Conservation (phyloP, 768 basidiomycete genomes). For the Suillus tomentosus region DNA sequence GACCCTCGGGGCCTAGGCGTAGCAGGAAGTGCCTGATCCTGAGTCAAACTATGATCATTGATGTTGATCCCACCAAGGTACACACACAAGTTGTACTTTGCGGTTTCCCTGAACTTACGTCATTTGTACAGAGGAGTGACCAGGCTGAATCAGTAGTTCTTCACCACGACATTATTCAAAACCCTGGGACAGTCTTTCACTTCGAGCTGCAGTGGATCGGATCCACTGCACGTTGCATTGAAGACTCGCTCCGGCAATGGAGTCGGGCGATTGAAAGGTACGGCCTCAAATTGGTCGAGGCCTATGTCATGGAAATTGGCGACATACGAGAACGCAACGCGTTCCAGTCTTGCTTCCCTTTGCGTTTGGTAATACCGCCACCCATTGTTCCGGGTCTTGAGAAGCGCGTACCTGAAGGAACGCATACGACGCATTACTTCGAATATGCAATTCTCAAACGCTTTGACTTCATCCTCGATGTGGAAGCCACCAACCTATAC, state of each 20-base stretch:
- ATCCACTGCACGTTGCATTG: slow-evolving; percentile 87
- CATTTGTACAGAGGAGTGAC: slow-evolving; percentile 64
- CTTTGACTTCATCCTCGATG: slow-evolving; percentile 82
- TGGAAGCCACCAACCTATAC: slow-evolving; percentile 78
- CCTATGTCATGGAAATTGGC: slow-evolving; percentile 88
- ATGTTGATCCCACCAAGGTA: slow-evolving; percentile 79
- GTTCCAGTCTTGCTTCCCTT: slow-evolving; percentile 88
- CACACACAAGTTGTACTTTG: slow-evolving; percentile 11
- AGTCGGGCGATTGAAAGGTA: slow-evolving; percentile 82
- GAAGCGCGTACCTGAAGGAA: slow-evolving; percentile 65
- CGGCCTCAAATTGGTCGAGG: slow-evolving; percentile 90
- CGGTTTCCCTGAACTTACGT: slow-evolving; percentile 1
- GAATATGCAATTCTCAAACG: slow-evolving; percentile 76
- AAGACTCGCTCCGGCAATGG: slow-evolving; percentile 85
- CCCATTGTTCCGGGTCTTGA: slow-evolving; percentile 71
- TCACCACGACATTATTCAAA: slow-evolving; percentile 95
- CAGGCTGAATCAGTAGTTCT: slow-evolving; percentile 87
- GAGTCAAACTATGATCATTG: slow-evolving; percentile 90
- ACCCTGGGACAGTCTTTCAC: slow-evolving; percentile 92
- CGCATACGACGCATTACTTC: slow-evolving; percentile 70
- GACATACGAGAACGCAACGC: slow-evolving; percentile 85
- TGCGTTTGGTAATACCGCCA: slow-evolving; percentile 75
- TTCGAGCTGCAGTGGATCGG: slow-evolving; percentile 98
- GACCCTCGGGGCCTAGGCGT: slow-evolving; percentile 43
- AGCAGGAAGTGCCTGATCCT: slow-evolving; percentile 66